Conservation (phyloP, 164 flowering plant species). For the Magnolia changhungtana region DNA sequence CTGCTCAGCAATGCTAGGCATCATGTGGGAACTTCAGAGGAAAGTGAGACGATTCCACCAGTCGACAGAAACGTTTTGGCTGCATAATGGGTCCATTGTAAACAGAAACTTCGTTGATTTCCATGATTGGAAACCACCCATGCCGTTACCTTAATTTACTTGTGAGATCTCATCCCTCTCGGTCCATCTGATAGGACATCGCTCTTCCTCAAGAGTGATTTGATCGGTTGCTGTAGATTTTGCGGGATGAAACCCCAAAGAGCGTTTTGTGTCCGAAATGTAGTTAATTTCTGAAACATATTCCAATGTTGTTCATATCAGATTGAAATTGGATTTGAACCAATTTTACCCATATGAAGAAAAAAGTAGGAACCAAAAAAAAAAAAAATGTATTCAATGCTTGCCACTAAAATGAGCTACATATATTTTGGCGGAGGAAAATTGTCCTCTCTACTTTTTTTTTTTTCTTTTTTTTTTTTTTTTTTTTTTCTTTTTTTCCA, state of each 20-base stretch:
- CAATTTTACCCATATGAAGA: no score
- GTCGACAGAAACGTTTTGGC: constrained; percentile 92
- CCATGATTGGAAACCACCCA: constrained; percentile 65
- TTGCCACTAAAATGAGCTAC: no score
- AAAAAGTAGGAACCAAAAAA: no score
- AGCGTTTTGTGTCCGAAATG: not conserved
- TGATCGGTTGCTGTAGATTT: not conserved
- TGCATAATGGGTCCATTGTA: constrained; percentile 75
- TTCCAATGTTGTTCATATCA: no score
- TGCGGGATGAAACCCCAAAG: not conserved
- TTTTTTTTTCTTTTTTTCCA: no score
- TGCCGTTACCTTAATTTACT: constrained; percentile 66
- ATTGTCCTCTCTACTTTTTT: no score
- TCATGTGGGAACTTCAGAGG: constrained; percentile 91
- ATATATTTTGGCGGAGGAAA: no score
- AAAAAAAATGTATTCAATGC: no score
- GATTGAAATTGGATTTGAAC: no score
- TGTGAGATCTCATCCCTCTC: not conserved
- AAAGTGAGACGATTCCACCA: constrained; percentile 86
- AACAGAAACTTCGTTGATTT: constrained; percentile 66
- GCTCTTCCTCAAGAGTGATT: not conserved
- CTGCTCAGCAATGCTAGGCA: constrained; percentile 77
- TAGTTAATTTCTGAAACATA: not conserved
- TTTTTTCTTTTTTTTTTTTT: no score
- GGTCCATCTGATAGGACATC: not conserved